Conservation (phyloP, 768 basidiomycete species). For the Lactifluus subvellereus region DNA sequence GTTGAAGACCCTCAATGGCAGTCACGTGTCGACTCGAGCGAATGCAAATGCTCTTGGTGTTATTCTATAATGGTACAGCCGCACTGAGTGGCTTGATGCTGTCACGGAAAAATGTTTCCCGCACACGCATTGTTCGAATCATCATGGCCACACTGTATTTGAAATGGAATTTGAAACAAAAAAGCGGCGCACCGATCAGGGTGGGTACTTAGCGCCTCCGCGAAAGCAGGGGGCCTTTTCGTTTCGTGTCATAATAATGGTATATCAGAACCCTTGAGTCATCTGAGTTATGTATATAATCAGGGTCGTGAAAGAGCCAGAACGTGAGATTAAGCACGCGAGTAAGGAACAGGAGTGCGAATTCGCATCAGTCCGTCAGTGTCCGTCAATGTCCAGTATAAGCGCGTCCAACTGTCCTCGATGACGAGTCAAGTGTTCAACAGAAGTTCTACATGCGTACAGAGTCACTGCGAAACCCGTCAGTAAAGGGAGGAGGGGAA, state of each 20-base stretch:
- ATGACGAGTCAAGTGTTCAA: background rate
- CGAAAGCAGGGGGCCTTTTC: background rate
- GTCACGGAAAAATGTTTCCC: background rate
- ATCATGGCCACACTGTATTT: background rate
- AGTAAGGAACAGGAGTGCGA: background rate
- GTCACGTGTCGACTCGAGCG: background rate
- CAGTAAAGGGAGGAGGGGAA: background rate
- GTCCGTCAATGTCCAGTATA: background rate
- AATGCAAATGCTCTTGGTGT: no score
- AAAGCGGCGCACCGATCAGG: background rate
- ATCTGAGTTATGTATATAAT: background rate
- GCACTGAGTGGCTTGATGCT: no score
- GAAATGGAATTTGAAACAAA: background rate
- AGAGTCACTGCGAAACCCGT: constrained; percentile 28
- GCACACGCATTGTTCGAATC: background rate
- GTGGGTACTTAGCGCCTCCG: background rate
- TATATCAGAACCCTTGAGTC: background rate
- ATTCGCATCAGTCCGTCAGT: background rate
- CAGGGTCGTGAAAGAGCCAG: background rate
- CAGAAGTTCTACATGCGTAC: constrained; percentile 36
- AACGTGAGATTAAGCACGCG: background rate
- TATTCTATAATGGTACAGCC: no score
- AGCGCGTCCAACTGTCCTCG: background rate
- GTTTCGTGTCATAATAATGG: background rate
- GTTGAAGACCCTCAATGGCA: background rate